phyloP scores from a whole-genome alignment of 352 stramenopile genomes.

The Hyaloperonospora brassicae region DNA sequence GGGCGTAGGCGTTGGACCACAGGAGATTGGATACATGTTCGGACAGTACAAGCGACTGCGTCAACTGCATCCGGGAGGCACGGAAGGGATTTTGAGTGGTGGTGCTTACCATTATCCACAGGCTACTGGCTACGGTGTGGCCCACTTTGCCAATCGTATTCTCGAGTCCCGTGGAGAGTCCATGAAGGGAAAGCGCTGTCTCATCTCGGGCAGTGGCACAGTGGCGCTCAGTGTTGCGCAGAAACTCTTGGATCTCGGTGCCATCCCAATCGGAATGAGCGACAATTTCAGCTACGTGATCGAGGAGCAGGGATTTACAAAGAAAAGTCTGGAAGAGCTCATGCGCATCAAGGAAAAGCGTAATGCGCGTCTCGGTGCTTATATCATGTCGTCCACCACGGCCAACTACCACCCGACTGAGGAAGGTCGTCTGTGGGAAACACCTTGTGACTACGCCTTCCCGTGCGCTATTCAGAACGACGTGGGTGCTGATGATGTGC shows the following conservation, averaged over 20 bases:
- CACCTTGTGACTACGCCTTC: slow-evolving; percentile 94
- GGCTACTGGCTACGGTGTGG: slow-evolving; percentile 89
- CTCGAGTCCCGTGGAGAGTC: slow-evolving; percentile 88
- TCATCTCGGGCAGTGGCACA: slow-evolving; percentile 94
- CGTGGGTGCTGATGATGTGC: slow-evolving; percentile 71
- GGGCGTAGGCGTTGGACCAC: slow-evolving; percentile 88
- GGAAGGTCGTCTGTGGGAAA: slow-evolving; percentile 79
- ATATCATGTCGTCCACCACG: slow-evolving; percentile 85
- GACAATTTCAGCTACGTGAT: slow-evolving; percentile 94
- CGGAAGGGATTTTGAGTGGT: slow-evolving; percentile 86
- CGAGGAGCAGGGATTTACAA: slow-evolving; percentile 85
- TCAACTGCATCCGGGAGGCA: slow-evolving; percentile 68
- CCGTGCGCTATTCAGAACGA: slow-evolving; percentile 93
- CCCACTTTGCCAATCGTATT: slow-evolving; percentile 93
- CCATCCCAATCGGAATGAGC: slow-evolving; percentile 93
- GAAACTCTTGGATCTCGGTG: slow-evolving; percentile 93
- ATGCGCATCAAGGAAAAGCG: slow-evolving; percentile 80
- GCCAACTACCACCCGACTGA: slow-evolving; percentile 81
- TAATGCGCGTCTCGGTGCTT: slow-evolving; percentile 70
- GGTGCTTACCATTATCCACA: slow-evolving; percentile 86
- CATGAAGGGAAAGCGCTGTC: slow-evolving; percentile 92
- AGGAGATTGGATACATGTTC: slow-evolving; percentile 96
- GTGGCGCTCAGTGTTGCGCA: slow-evolving; percentile 90
- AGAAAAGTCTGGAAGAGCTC: slow-evolving; percentile 60
- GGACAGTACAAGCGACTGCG: slow-evolving; percentile 96